Conservation (phyloP, 2,329 filamentous ascomycete genomes). For the Penicillium sp. region DNA sequence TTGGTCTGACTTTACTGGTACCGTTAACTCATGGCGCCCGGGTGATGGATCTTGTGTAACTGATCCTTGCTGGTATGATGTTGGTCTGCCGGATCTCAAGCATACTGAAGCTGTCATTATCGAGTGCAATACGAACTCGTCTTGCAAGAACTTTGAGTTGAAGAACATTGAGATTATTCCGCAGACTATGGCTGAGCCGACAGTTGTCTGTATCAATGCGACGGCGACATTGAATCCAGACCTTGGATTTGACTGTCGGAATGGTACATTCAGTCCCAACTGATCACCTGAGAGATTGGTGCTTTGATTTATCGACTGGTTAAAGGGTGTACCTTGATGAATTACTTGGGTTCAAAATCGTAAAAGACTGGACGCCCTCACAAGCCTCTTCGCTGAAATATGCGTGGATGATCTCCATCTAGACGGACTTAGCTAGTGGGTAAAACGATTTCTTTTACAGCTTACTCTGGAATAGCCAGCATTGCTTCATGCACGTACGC, state of each 20-base stretch:
- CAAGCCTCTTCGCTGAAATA: too few species aligned
- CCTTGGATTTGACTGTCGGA: conserved; percentile 36
- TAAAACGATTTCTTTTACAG: too few species aligned
- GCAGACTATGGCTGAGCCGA: conserved; percentile 28
- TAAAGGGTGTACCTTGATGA: neutral
- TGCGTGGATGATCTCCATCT: too few species aligned
- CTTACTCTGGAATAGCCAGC: too few species aligned
- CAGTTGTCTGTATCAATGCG: conserved; percentile 39
- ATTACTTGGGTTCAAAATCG: too few species aligned
- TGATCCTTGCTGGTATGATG: conserved; percentile 48
- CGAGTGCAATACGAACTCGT: conserved; percentile 43
- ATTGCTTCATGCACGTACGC: too few species aligned
- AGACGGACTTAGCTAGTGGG: too few species aligned
- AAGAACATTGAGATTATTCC: conserved; percentile 35
- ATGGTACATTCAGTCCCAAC: conserved; percentile 31
- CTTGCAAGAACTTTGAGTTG: conserved; percentile 38
- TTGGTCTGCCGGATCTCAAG: conserved; percentile 37
- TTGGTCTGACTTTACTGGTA: conserved; percentile 44
- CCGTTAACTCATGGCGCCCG: conserved; percentile 44
- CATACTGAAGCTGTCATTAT: conserved; percentile 46
- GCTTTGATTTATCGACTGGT: neutral
- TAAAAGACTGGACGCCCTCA: too few species aligned
- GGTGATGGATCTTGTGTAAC: conserved; percentile 47
- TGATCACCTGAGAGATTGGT: too few species aligned
- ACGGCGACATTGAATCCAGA: conserved; percentile 34